phyloP scores from a whole-genome alignment of 148 eudicot species.

The Agrostemma githago region DNA sequence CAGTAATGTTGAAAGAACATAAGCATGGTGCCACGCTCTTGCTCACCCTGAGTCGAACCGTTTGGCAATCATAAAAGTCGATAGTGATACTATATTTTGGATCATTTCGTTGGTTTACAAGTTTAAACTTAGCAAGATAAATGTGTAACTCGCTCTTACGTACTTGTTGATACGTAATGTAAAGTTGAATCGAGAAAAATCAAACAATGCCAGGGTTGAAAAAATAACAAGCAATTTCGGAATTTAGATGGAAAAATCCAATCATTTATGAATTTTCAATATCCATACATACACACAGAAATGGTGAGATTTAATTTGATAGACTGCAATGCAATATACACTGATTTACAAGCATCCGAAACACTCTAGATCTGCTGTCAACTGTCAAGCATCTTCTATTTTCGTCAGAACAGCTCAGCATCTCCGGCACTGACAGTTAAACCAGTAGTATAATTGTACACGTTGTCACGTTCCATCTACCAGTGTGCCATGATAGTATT shows the following conservation, averaged over 20 bases:
- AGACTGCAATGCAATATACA: not conserved
- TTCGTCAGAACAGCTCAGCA: not conserved
- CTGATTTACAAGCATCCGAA: not conserved
- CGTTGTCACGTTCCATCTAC: not conserved
- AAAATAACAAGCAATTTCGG: not conserved
- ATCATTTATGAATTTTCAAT: not conserved
- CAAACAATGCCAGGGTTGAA: not conserved
- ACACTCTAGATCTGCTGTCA: not conserved
- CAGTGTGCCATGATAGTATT: not conserved
- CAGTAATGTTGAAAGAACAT: too few relatives aligned
- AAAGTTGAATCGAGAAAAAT: not conserved
- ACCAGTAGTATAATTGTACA: too few relatives aligned
- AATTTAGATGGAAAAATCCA: not conserved
- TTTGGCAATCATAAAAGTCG: too few relatives aligned
- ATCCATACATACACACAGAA: not conserved
- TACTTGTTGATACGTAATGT: too few relatives aligned
- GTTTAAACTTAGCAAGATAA: too few relatives aligned
- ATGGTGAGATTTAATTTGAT: not conserved
- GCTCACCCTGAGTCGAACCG: too few relatives aligned
- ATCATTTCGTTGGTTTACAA: too few relatives aligned
- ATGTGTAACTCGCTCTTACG: too few relatives aligned
- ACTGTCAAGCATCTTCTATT: not conserved
- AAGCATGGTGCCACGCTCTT: too few relatives aligned
- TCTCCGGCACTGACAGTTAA: slow-evolving; percentile 1
- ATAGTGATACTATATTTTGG: too few relatives aligned